Evolutionary conservation across 345 rosid genomes (phyloP).

Genomic region (Crucihimalaya himalaica): DNA sequence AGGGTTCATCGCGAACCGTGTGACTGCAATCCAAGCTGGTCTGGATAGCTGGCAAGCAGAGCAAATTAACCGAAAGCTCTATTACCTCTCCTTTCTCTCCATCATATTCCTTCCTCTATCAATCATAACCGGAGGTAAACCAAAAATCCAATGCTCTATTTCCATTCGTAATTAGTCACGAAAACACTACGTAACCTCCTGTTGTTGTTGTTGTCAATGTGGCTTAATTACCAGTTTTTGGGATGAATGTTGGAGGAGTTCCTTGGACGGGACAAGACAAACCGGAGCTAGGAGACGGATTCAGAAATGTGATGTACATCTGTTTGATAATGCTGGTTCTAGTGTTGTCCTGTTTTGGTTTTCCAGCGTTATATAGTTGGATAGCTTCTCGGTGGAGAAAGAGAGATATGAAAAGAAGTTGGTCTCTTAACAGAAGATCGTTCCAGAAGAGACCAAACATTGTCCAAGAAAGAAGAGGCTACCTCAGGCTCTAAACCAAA

Average conservation of each 20-base stretch:
- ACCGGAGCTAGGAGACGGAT: constrained; percentile 67
- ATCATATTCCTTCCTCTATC: constrained; percentile 92
- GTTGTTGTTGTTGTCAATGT: background rate
- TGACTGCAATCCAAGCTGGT: constrained; percentile 88
- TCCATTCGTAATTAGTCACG: background rate
- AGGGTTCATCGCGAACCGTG: constrained; percentile 92
- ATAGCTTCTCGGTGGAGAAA: constrained; percentile 57
- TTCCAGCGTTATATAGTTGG: constrained; percentile 56
- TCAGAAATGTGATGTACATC: constrained; percentile 81
- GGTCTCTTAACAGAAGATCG: constrained; percentile 76
- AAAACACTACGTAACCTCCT: background rate
- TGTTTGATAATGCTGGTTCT: constrained; percentile 60
- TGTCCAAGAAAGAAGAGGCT: constrained; percentile 62
- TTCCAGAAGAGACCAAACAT: constrained; percentile 55
- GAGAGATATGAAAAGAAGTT: constrained; percentile 57
- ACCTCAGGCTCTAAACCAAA: constrained; percentile 61
- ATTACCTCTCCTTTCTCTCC: constrained; percentile 94
- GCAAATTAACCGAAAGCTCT: constrained; percentile 89
- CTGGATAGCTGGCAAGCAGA: constrained; percentile 96
- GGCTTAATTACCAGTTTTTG: constrained; percentile 59
- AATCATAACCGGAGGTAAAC: constrained; percentile 82
- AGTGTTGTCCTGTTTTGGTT: constrained; percentile 68
- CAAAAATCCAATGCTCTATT: background rate
- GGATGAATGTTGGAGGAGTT: constrained; percentile 99
- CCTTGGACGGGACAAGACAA: constrained; percentile 89